A percentile compares a stretch with the other conserved stretches of the same genome.
phyloP scores from a whole-genome alignment of 2,329 filamentous ascomycete species.

The Gnomoniopsis sp. region DNA sequence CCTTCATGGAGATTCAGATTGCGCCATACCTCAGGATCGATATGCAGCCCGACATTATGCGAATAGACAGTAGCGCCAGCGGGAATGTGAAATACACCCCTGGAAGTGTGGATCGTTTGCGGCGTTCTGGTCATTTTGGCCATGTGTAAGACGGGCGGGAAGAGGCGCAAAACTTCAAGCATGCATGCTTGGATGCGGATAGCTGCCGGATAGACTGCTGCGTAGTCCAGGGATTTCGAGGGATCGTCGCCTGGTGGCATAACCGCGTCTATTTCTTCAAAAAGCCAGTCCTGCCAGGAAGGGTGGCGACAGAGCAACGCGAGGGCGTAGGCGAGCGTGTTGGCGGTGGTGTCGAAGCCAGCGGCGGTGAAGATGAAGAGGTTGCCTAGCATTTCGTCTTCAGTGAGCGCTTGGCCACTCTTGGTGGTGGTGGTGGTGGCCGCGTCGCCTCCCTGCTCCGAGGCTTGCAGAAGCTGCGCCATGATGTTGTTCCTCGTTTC shows the following conservation, averaged over 20 bases:
- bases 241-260: conserved; percentile 18
- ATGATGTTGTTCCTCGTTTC: conserved; percentile 24
- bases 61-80: conserved; percentile 32
- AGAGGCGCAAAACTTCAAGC: conserved; percentile 40
- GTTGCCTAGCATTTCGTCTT: conserved; percentile 29
- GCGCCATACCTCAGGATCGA: conserved; percentile 24
- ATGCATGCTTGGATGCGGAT: conserved; percentile 45
- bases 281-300: conserved; percentile 49
- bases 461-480: conserved; percentile 27
- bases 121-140: conserved; percentile 27
- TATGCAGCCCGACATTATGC: conserved; percentile 30
- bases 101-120: conserved; percentile 27
- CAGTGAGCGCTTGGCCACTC: conserved; percentile 16
- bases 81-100: conserved; percentile 30
- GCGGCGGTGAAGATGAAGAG: conserved; percentile 44
- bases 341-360: conserved; percentile 48
- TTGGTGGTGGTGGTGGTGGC: conserved; percentile 6
- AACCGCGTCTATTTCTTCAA: conserved; percentile 42
- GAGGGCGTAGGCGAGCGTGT: conserved; percentile 47
- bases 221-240: conserved; percentile 35
- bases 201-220: conserved; percentile 38
- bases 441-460: conserved; percentile 20
- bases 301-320: conserved; percentile 42
- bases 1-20: conserved; percentile 25
- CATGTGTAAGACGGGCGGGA: conserved; percentile 26